Evolutionary conservation across 2,329 filamentous ascomycete species (phyloP).

Genomic region (Neoscytalidium dimidiatum): DNA sequence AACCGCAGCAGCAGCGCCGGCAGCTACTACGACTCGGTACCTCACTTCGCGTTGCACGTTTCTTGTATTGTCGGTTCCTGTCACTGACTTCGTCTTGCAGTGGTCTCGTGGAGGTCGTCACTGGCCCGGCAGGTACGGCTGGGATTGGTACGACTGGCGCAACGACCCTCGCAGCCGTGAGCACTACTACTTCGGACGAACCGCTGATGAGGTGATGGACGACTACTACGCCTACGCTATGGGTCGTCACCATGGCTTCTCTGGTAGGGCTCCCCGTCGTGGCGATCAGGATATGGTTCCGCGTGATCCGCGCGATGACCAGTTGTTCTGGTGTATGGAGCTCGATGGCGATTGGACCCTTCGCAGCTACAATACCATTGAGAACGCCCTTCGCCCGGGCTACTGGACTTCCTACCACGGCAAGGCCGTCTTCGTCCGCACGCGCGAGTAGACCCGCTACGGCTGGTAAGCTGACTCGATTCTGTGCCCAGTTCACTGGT

Average conservation of each 20-base stretch:
- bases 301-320: conserved; percentile 3
- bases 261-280: not conserved
- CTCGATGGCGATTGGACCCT: conserved; percentile 38
- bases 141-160: not conserved
- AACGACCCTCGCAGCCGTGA: not conserved
- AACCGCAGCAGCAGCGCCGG: not conserved
- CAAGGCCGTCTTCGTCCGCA: conserved; percentile 5
- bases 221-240: not conserved
- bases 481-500: not conserved
- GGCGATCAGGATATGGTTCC: conserved; percentile 8
- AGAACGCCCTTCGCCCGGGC: conserved; percentile 40
- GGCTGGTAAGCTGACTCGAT: not conserved
- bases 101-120: not conserved
- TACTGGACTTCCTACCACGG: conserved; percentile 36
- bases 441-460: not conserved
- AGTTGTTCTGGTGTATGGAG: conserved; percentile 39
- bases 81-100: not conserved
- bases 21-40: not conserved
- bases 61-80: not conserved
- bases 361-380: conserved; percentile 38
- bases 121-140: not conserved
- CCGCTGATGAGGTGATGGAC: not conserved
- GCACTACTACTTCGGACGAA: conserved; percentile 13
- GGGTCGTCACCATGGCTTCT: not conserved
- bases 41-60: not conserved